Evolutionary conservation across 257 asterid species (phyloP), one percentile per base, ranked within the genome.

Genomic region (Apocynum venetum): DNA sequence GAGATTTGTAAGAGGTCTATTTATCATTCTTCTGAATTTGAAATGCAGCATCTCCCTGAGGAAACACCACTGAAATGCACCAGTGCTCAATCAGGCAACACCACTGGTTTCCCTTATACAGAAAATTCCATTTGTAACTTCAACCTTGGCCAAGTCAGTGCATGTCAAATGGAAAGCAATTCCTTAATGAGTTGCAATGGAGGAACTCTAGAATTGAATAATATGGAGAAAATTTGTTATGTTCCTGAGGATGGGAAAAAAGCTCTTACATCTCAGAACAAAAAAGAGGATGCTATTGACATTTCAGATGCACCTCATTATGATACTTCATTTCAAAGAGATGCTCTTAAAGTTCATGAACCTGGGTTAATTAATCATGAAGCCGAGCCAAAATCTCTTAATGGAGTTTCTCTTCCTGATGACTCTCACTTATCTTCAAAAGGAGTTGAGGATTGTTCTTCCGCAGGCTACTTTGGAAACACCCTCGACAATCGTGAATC

Each of bases 21-120:
- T 13, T 8, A 59, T 74, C 20, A 72, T 51, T 72, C 63, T 51
- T n/a, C 64, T 35, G 61, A 51, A 72, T 52, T 49, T 72, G 76
- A 48, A 3, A 51, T 72, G 76, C 64, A 46, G 76, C 76, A 46
- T 36, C 35, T 49, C 64, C 35, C 76, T 15, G 60, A n/a, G n/a
- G n/a, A n/a, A n/a, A n/a, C n/a, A n/a, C n/a, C n/a, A n/a, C n/a
- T n/a, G n/a, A n/a, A n/a, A n/a, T n/a, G n/a, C n/a, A n/a, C n/a
- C n/a, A n/a, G 2, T 49, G 46, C 57, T 49, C 76, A 49, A 49
- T 36, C 31, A 31, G 76, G 15, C 14, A 8, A 15, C 13, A 15
- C 5, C 56, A 36, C 64, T 15, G 49, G 59, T 72, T 31, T 52
- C 75, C 48, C 11, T 13, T 19, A 7, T 15, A 72, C 4, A 36